Percentiles rank a stretch among this genome's conserved stretches.
These are phyloP conservation scores for Debaryomyces maramus DNA, from an alignment of 805 yeast species.

Conservation along the genomic window DNA sequence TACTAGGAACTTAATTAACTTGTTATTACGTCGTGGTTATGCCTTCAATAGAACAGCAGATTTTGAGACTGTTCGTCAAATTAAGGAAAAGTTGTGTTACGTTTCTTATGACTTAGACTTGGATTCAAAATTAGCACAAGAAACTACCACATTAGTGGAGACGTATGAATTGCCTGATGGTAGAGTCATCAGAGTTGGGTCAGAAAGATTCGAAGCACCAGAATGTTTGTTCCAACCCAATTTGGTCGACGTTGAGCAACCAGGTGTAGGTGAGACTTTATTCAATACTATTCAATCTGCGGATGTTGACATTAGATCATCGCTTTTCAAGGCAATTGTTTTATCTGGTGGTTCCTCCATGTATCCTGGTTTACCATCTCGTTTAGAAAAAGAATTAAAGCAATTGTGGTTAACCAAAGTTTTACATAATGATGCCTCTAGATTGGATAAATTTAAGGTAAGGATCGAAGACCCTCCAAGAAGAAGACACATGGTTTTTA, in stretches of 20 bases:
- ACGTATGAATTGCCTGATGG: constrained; percentile 96
- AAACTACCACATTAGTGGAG: constrained; percentile 93
- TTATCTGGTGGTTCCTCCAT: constrained; percentile 96
- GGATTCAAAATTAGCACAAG: constrained; percentile 83
- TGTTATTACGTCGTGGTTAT: constrained; percentile 91
- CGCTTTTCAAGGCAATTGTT: constrained; percentile 88
- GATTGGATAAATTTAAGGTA: constrained; percentile 90
- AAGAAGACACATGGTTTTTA: constrained; percentile 97
- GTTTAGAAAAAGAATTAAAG: constrained; percentile 93
- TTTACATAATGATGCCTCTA: constrained; percentile 78
- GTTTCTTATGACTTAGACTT: constrained; percentile 92
- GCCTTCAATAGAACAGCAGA: constrained; percentile 98
- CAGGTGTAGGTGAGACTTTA: constrained; percentile 91
- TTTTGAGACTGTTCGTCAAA: constrained; percentile 97
- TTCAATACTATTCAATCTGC: constrained; percentile 94
- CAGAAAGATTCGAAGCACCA: constrained; percentile 95
- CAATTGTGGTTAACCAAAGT: constrained; percentile 94
- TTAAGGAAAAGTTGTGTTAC: constrained; percentile 93
- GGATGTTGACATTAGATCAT: constrained; percentile 87
- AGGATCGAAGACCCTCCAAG: constrained; percentile 98
- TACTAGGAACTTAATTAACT: constrained; percentile 89
- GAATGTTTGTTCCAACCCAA: constrained; percentile 96
- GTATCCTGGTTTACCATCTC: constrained; percentile 97
- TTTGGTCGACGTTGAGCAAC: constrained; percentile 93
- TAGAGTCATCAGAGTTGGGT: constrained; percentile 87